A percentile compares a stretch with the other conserved stretches of the same genome.
These are phyloP conservation scores for Hyphochytrium catenoides DNA, from an alignment of 352 stramenopile species.

Conservation along the genomic window DNA sequence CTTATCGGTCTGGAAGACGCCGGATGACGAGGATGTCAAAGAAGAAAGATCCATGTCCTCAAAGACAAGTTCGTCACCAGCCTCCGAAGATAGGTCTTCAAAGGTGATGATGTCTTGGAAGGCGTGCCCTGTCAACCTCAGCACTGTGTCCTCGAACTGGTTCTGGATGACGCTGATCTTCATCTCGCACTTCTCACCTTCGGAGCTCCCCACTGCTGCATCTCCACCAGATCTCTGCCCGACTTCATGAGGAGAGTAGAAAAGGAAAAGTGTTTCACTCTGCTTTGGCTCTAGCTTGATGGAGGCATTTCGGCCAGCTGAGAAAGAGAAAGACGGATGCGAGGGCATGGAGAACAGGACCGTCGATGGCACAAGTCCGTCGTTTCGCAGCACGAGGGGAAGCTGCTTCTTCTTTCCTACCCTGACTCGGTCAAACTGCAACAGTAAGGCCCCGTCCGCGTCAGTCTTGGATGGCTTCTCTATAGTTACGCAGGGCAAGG, in stretches of 20 bases:
- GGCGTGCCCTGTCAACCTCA: slow-evolving; percentile 35
- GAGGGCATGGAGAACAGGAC: slow-evolving; percentile 61
- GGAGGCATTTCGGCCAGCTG: slow-evolving; percentile 32
- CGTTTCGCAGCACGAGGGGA: slow-evolving; percentile 52
- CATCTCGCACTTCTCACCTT: slow-evolving; percentile 24
- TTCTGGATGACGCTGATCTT: slow-evolving; percentile 74
- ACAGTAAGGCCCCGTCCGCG: slow-evolving; percentile 20
- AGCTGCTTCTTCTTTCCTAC: slow-evolving; percentile 37
- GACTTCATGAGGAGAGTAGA: too few species aligned
- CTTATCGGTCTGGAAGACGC: too few species aligned
- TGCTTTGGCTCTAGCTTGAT: slow-evolving; percentile 34
- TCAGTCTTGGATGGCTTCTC: slow-evolving; percentile 44
- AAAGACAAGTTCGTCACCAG: slow-evolving; percentile 58
- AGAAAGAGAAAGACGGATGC: slow-evolving; percentile 44
- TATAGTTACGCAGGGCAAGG: slow-evolving; percentile 70
- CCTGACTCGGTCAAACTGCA: slow-evolving; percentile 55
- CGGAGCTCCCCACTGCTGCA: not conserved
- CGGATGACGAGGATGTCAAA: too few species aligned
- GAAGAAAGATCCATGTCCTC: slow-evolving; percentile 53
- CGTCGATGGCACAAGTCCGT: slow-evolving; percentile 68
- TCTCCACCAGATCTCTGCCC: not conserved
- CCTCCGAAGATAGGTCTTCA: slow-evolving; percentile 43
- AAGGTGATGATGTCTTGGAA: slow-evolving; percentile 61
- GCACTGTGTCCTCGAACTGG: slow-evolving; percentile 49
- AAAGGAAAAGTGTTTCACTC: slow-evolving; percentile 24